Percentiles rank a stretch among this genome's conserved stretches.
These are phyloP conservation scores for Arctium minus DNA, from an alignment of 129 eudicot genomes.

Conservation along the genomic window DNA sequence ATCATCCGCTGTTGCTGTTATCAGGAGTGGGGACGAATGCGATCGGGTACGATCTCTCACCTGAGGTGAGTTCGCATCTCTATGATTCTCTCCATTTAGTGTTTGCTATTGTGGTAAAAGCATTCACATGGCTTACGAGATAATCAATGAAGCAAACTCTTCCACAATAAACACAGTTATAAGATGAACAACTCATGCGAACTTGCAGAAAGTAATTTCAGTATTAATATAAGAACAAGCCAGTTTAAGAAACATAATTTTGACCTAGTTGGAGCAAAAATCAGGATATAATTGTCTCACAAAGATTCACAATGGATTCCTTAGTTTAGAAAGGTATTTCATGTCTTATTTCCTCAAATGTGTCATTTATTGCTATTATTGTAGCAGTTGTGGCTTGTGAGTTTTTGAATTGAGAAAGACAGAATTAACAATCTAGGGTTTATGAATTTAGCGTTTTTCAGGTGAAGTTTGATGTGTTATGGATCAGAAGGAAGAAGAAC, in stretches of 20 bases:
- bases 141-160: not conserved
- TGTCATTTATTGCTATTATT: not conserved
- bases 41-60: constrained; percentile 91
- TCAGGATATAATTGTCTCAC: not conserved
- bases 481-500: not conserved
- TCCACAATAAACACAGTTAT: not conserved
- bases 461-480: not conserved
- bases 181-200: not conserved
- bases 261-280: not conserved
- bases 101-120: not conserved
- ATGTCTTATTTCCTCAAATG: not conserved
- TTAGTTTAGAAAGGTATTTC: not conserved
- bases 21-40: constrained; percentile 98
- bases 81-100: not conserved
- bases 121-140: not conserved
- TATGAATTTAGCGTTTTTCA: not conserved
- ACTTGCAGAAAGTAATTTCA: not conserved
- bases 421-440: not conserved
- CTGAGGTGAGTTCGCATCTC: constrained; percentile 49
- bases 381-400: not conserved
- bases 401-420: not conserved
- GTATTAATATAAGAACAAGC: not conserved
- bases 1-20: constrained; percentile 88
- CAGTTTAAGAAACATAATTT: not conserved
- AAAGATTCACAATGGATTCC: not conserved